Conservation (phyloP, 495 filamentous ascomycete genomes). For the Hypoxylon cercidicola region DNA sequence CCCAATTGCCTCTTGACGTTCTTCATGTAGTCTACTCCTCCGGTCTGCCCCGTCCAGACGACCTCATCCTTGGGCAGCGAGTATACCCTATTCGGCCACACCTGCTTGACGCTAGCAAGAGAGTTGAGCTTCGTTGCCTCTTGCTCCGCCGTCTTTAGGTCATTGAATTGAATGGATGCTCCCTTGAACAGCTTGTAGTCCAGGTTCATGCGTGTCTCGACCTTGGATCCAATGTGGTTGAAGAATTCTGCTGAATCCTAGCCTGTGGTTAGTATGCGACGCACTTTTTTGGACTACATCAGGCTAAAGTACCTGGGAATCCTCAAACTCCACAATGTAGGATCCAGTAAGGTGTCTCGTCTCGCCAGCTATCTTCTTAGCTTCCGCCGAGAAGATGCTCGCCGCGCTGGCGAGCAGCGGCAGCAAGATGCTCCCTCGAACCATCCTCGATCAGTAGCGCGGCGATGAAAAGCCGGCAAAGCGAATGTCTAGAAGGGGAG, state of each 20-base stretch:
- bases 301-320: constrained; percentile 51
- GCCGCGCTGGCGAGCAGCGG: constrained; percentile 50
- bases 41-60: constrained; percentile 52
- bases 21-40: constrained; percentile 40
- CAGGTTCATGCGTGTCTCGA: constrained; percentile 55
- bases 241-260: constrained; percentile 56
- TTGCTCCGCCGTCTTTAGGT: constrained; percentile 53
- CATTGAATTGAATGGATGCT: constrained; percentile 59
- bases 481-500: constrained; percentile 22
- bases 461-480: constrained; percentile 15
- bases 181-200: constrained; percentile 61
- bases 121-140: constrained; percentile 50
- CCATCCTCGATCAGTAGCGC: constrained; percentile 34
- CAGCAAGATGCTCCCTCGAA: constrained; percentile 43
- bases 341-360: constrained; percentile 51
- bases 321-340: constrained; percentile 62
- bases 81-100: constrained; percentile 58
- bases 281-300: neutral
- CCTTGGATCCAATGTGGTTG: constrained; percentile 50
- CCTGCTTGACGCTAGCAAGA: constrained; percentile 56
- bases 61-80: constrained; percentile 56
- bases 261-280: constrained; percentile 29
- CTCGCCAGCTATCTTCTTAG: constrained; percentile 31
- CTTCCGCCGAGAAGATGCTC: constrained; percentile 42
- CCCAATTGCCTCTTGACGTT: constrained; percentile 44